phyloP scores from a whole-genome alignment of 2,329 filamentous ascomycete genomes.

The Xylaria sp. region DNA sequence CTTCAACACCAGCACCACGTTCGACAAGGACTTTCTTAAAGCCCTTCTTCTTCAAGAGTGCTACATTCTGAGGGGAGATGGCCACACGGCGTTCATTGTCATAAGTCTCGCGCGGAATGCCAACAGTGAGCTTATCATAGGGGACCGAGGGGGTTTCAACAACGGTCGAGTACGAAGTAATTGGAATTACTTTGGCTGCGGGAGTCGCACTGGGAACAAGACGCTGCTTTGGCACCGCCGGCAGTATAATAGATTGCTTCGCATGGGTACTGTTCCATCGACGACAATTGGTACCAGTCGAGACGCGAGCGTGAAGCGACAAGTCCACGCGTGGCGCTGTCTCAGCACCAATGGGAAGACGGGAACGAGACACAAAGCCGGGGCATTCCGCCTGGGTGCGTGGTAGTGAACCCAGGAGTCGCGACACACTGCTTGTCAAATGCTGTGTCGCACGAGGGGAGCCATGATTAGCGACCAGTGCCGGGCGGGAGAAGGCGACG shows the following conservation, averaged over 20 bases:
- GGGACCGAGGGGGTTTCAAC: constrained; percentile 47
- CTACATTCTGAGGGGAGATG: constrained; percentile 77
- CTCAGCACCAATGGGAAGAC: constrained; percentile 23
- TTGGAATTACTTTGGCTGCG: constrained; percentile 22
- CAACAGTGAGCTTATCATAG: constrained; percentile 68
- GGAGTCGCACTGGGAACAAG: constrained; percentile 19
- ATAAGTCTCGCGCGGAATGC: constrained; percentile 74
- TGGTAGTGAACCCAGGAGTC: constrained; percentile 30
- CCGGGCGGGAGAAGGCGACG: constrained; percentile 27
- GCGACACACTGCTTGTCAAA: constrained; percentile 24
- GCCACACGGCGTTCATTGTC: constrained; percentile 77
- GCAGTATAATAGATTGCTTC: constrained; percentile 29
- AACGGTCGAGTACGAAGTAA: constrained; percentile 31
- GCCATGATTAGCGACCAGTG: constrained; percentile 29
- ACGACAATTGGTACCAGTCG: constrained; percentile 19
- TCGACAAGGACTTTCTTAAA: constrained; percentile 73
- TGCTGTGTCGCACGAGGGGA: constrained; percentile 26
- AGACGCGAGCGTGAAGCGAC: constrained; percentile 19
- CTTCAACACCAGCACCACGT: constrained; percentile 69
- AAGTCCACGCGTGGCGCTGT: constrained; percentile 25
- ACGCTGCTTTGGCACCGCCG: constrained; percentile 25
- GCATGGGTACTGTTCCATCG: constrained; percentile 29
- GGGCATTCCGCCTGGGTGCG: constrained; percentile 10
- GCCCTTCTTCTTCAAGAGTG: constrained; percentile 78
- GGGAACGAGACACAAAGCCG: constrained; percentile 1